phyloP scores from a whole-genome alignment of 2,329 filamentous ascomycete genomes.

The Paecilomyces fulvus region DNA sequence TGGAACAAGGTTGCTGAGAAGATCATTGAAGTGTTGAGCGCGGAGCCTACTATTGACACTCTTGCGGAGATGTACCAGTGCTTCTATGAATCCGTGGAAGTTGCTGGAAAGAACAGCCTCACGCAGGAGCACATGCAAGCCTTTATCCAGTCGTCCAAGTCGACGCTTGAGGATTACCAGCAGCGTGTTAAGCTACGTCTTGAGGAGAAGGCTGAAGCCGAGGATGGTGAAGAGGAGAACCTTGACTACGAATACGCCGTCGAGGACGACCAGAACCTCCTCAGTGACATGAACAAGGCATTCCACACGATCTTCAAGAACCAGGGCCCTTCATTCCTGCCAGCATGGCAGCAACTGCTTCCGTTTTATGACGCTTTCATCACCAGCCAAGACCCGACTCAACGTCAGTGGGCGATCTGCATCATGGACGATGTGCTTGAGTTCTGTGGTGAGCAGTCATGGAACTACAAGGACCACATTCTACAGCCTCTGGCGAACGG shows the following conservation, averaged over 20 bases:
- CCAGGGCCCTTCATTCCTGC: slow-evolving; percentile 75
- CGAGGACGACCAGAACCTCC: slow-evolving; percentile 90
- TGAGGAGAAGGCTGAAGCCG: slow-evolving; percentile 75
- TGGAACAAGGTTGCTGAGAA: slow-evolving; percentile 85
- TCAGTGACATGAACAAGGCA: slow-evolving; percentile 99
- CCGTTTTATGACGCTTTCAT: slow-evolving; percentile 81
- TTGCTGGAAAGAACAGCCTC: slow-evolving; percentile 78
- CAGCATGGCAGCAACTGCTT: slow-evolving; percentile 78
- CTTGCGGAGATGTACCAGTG: slow-evolving; percentile 99
- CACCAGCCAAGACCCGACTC: slow-evolving; percentile 70
- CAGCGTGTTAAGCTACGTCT: slow-evolving; percentile 70
- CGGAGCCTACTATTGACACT: slow-evolving; percentile 91
- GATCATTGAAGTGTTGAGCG: slow-evolving; percentile 83
- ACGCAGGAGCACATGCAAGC: slow-evolving; percentile 68
- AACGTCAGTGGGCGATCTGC: slow-evolving; percentile 97
- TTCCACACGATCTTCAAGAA: slow-evolving; percentile 99
- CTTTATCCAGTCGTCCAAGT: slow-evolving; percentile 80
- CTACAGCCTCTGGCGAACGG: slow-evolving; percentile 78
- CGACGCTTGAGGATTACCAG: slow-evolving; percentile 87
- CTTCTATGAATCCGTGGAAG: slow-evolving; percentile 97
- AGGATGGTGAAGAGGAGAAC: slow-evolving; percentile 82
- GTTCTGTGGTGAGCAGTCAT: slow-evolving; percentile 85
- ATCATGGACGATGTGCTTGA: slow-evolving; percentile 98
- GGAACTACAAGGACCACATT: slow-evolving; percentile 78
- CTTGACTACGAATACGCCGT: slow-evolving; percentile 85